phyloP scores from a whole-genome alignment of 441 rosid species.

The Gossypium schwendimanii region DNA sequence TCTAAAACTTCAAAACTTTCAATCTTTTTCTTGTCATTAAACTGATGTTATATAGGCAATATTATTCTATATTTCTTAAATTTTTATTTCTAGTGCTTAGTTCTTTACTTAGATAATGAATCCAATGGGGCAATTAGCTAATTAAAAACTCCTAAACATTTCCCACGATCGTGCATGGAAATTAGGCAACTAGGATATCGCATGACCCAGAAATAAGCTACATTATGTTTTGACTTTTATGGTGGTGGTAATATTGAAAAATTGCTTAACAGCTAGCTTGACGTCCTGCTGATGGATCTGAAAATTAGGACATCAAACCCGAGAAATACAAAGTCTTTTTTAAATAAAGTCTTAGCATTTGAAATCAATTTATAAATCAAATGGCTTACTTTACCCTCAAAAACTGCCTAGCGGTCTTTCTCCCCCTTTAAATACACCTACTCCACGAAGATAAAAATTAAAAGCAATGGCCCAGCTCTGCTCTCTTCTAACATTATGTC shows the following conservation, averaged over 20 bases:
- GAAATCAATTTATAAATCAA: slow-evolving; percentile 16
- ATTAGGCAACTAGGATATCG: no score
- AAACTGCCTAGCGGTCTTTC: background rate
- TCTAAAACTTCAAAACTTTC: no score
- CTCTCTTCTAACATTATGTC: background rate
- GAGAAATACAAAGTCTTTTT: slow-evolving; percentile 15
- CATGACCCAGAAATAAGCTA: background rate
- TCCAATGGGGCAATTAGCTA: background rate
- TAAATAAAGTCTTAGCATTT: background rate
- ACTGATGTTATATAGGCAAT: no score
- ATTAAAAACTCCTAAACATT: background rate
- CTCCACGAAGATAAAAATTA: background rate
- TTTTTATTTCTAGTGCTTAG: no score
- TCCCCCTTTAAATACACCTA: slow-evolving; percentile 14
- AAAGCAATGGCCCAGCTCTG: slow-evolving; percentile 24
- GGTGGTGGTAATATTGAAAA: background rate
- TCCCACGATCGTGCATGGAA: background rate
- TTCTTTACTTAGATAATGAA: no score
- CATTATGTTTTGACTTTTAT: no score
- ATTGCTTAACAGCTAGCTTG: background rate
- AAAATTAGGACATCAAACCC: no score
- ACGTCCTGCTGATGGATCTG: background rate
- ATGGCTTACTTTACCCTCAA: background rate
- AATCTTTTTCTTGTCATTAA: no score
- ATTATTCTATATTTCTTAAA: no score